phyloP scores from a whole-genome alignment of 805 yeast genomes.

The Nakazawaea holstii region DNA sequence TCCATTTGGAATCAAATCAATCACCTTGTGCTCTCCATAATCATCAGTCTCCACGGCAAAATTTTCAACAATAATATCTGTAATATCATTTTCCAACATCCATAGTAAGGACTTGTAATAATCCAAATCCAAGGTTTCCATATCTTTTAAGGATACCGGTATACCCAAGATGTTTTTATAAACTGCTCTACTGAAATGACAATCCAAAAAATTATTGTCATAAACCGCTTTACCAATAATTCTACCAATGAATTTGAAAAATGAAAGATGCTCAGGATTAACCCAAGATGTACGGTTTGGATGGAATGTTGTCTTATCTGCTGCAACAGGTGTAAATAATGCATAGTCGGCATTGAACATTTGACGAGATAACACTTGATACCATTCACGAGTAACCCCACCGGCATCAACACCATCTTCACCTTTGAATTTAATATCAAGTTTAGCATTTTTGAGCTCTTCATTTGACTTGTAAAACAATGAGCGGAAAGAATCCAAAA shows the following conservation, averaged over 20 bases:
- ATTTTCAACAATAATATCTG: slow-evolving; percentile 91
- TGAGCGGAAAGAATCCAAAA: slow-evolving; percentile 82
- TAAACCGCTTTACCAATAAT: slow-evolving; percentile 91
- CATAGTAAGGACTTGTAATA: slow-evolving; percentile 89
- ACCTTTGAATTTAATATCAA: slow-evolving; percentile 82
- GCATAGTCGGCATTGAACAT: slow-evolving; percentile 97
- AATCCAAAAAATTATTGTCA: slow-evolving; percentile 82
- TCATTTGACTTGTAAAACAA: slow-evolving; percentile 73
- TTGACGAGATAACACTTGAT: slow-evolving; percentile 86
- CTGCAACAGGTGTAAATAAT: slow-evolving; percentile 81
- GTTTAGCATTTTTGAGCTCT: slow-evolving; percentile 64
- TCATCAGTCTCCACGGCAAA: slow-evolving; percentile 92
- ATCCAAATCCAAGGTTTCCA: slow-evolving; percentile 90
- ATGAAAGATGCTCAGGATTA: slow-evolving; percentile 88
- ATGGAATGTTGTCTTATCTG: slow-evolving; percentile 91
- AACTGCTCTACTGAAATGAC: slow-evolving; percentile 93
- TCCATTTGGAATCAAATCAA: slow-evolving; percentile 83
- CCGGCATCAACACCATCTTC: slow-evolving; percentile 99
- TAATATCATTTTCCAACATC: slow-evolving; percentile 96
- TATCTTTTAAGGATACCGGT: slow-evolving; percentile 80
- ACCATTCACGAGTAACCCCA: slow-evolving; percentile 97
- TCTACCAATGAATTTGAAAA: slow-evolving; percentile 91
- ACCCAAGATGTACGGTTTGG: slow-evolving; percentile 91
- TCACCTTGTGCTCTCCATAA: slow-evolving; percentile 80
- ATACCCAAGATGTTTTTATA: slow-evolving; percentile 81